A percentile compares a stretch with the other conserved stretches of the same genome.
These are phyloP conservation scores for Coemansia aciculifera DNA, from an alignment of 192 early-diverging fungal genomes.

Conservation along the genomic window DNA sequence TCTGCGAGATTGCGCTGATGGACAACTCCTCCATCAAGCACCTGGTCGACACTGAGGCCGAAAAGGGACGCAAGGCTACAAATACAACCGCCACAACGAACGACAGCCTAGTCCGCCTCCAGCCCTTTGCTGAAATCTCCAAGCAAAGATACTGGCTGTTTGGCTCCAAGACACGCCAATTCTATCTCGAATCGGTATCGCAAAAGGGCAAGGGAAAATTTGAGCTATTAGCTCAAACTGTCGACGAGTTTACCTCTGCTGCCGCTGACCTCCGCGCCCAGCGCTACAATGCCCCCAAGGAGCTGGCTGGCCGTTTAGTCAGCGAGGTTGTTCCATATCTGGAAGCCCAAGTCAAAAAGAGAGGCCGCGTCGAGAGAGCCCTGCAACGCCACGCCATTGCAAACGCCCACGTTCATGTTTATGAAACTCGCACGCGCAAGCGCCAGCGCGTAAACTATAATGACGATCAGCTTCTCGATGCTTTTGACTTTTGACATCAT, in stretches of 20 bases:
- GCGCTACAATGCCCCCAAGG: slow-evolving; percentile 33
- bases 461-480: slow-evolving; percentile 20
- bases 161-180: slow-evolving; percentile 44
- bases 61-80: slow-evolving; percentile 24
- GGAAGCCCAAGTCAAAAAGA: slow-evolving; percentile 31
- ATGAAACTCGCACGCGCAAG: slow-evolving; percentile 53
- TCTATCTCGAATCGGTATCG: slow-evolving; percentile 42
- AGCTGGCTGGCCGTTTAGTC: slow-evolving; percentile 21
- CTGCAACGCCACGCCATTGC: slow-evolving; percentile 40
- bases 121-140: slow-evolving; percentile 44
- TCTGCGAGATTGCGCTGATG: slow-evolving; percentile 37
- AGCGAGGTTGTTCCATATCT: slow-evolving; percentile 38
- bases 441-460: slow-evolving; percentile 52
- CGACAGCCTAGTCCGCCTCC: slow-evolving; percentile 17
- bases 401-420: slow-evolving; percentile 44
- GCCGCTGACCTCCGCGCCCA: slow-evolving; percentile 27
- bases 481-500: slow-evolving; percentile 14
- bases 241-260: slow-evolving; percentile 27
- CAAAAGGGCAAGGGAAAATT: slow-evolving; percentile 31
- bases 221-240: slow-evolving; percentile 46
- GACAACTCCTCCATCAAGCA: slow-evolving; percentile 40
- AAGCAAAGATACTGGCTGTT: slow-evolving; percentile 56
- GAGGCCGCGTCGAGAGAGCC: slow-evolving; percentile 32
- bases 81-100: slow-evolving; percentile 8
- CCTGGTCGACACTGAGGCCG: slow-evolving; percentile 32